Base-by-base conservation (phyloP, 2,329 filamentous ascomycete genomes). In the Microcyclosporella mali region DNA sequence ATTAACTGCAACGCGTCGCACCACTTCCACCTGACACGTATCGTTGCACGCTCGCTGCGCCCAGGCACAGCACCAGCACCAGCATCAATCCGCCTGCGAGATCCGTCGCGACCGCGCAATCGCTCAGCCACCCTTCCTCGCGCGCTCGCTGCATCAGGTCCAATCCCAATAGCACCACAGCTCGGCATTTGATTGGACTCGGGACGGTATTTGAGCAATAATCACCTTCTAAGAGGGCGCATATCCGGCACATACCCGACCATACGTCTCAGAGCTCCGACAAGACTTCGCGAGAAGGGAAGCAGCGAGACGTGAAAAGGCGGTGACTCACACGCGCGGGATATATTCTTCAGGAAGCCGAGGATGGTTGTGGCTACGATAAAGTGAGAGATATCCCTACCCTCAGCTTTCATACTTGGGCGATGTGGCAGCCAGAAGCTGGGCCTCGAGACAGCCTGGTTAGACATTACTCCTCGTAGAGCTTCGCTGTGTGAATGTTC, bases 331-430 rank as follows among this genome's bases (percentile, higher is more conserved):
- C 27, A 25, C n/a, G 14, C 27, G 17, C 18, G n/a, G 27, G n/a
- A 41, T 11, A 37, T 25, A 37, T 39, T 25, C n/a, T n/a, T n/a
- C 38, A 47, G 33, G 34, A n/a, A 32, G 39, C 30, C 38, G 50
- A 55, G 44, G 16, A 61, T 61, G 58, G 57, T 59, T 42, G 58
- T 59, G 38, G 58, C 57, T 47, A 61, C 58, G 36, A 61, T 61
- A 47, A 61, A 61, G 58, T 59, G 56, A 44, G 58, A 25, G 6
- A 15, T 8, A 27, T 8, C 21, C 25, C 27, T n/a, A 9, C 38
- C 30, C 16, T 40, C 36, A 17, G 29, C 14, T 38, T 37, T 25
- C 38, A 15, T 14, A 32, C 15, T 31, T 12, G 30, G 30, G 12
- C 6, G 15, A 12, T 6, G 30, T 6, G n/a, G 30, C 30, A 6